phyloP scores from a whole-genome alignment of 805 yeast genomes.

The Barnettozyma botsteinii region DNA sequence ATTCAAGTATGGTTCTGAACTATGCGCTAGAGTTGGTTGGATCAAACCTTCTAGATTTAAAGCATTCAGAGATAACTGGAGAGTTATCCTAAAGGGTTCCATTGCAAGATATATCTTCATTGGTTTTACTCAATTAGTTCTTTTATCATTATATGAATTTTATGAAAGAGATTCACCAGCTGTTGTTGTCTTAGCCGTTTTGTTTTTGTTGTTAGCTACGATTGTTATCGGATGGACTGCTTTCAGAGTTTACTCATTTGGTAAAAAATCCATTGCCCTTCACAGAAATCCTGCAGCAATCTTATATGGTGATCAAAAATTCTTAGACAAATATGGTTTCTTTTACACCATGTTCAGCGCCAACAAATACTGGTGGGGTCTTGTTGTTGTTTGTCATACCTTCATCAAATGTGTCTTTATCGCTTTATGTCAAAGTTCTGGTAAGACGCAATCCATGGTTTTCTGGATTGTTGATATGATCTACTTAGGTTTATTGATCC shows the following conservation, averaged over 20 bases:
- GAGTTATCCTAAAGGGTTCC: slow-evolving; percentile 65
- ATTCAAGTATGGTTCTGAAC: slow-evolving; percentile 45
- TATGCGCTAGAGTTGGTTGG: slow-evolving; percentile 44
- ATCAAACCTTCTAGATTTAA: slow-evolving; percentile 41
- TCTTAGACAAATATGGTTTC: slow-evolving; percentile 79
- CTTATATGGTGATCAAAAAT: slow-evolving; percentile 68
- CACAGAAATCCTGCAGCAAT: slow-evolving; percentile 83
- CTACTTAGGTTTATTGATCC: slow-evolving; percentile 59
- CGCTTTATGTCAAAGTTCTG: slow-evolving; percentile 72
- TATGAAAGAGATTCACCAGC: slow-evolving; percentile 80
- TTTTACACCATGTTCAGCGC: slow-evolving; percentile 88
- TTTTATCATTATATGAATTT: slow-evolving; percentile 86
- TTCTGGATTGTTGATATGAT: slow-evolving; percentile 70
- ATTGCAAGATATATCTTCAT: slow-evolving; percentile 72
- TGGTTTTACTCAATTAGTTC: slow-evolving; percentile 76
- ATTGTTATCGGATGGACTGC: slow-evolving; percentile 60
- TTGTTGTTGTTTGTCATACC: slow-evolving; percentile 52
- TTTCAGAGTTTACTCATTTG: slow-evolving; percentile 58
- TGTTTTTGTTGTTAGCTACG: slow-evolving; percentile 58
- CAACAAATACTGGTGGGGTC: slow-evolving; percentile 76
- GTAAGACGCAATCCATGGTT: slow-evolving; percentile 75
- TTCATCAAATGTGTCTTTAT: slow-evolving; percentile 67
- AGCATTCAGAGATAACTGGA: slow-evolving; percentile 52
- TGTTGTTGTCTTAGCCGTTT: slow-evolving; percentile 71
- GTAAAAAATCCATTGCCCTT: slow-evolving; percentile 49